Evolutionary conservation across 2,329 filamentous ascomycete species (phyloP).

Genomic region (Pseudocercospora fuligena): DNA sequence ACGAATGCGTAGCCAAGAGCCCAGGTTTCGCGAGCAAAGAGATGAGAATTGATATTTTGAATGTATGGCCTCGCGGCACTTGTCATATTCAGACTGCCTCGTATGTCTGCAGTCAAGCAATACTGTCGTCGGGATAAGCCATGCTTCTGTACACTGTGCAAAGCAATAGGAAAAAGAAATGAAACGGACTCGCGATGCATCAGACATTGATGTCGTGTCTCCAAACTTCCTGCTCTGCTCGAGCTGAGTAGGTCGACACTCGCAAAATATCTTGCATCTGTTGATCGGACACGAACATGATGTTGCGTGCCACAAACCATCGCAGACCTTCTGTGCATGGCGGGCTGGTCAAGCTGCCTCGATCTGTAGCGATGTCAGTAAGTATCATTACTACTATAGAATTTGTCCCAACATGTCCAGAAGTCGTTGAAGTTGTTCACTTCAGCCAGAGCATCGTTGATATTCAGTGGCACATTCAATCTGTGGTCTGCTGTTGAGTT

Average conservation of each 20-base stretch:
- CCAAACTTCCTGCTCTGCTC: slow-evolving; percentile 54
- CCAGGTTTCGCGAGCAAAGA: background rate
- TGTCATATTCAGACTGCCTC: background rate
- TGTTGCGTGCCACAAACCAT: slow-evolving; percentile 52
- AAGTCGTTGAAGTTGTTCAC: slow-evolving; percentile 50
- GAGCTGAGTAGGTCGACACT: slow-evolving; percentile 52
- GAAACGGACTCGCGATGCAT: background rate
- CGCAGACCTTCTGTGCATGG: slow-evolving; percentile 54
- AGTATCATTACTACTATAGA: background rate
- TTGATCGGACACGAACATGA: slow-evolving; percentile 49
- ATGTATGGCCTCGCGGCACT: background rate
- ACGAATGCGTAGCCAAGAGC: background rate
- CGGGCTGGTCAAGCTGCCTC: slow-evolving; percentile 53
- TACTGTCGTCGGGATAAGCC: background rate
- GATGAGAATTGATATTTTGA: background rate
- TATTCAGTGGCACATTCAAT: slow-evolving; percentile 34
- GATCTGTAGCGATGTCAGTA: slow-evolving; percentile 30
- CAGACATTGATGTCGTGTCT: slow-evolving; percentile 51
- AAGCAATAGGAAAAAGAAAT: background rate
- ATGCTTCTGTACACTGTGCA: background rate
- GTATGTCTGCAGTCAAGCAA: background rate
- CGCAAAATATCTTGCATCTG: slow-evolving; percentile 56
- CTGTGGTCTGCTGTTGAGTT: slow-evolving; percentile 23
- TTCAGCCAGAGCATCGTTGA: slow-evolving; percentile 42
- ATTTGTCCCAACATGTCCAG: slow-evolving; percentile 47